Evolutionary conservation across 495 filamentous ascomycete genomes (phyloP).

Genomic region (Lentithecium fluviatile): DNA sequence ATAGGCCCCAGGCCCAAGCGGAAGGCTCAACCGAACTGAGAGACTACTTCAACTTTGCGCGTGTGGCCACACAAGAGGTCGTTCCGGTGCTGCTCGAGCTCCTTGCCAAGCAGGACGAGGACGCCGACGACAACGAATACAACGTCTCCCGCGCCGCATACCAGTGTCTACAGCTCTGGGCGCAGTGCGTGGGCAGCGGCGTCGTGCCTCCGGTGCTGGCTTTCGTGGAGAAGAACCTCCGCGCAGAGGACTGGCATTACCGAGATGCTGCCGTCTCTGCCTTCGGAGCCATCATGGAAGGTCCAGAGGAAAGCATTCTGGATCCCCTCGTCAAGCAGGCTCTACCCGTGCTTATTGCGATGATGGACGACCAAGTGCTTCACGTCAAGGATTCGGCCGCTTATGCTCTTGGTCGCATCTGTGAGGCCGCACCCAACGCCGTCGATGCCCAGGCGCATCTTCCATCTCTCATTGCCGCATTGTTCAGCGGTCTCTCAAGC

Average conservation of each 20-base stretch:
- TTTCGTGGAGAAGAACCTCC: constrained; percentile 90
- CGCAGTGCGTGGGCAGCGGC: constrained; percentile 78
- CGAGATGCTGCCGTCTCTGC: constrained; percentile 95
- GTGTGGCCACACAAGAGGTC: constrained; percentile 85
- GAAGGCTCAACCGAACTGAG: constrained; percentile 76
- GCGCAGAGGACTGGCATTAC: constrained; percentile 85
- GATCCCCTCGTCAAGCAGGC: constrained; percentile 94
- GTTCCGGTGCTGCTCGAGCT: constrained; percentile 85
- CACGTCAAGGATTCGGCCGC: constrained; percentile 97
- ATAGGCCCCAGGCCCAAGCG: constrained; percentile 48
- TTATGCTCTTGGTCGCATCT: constrained; percentile 93
- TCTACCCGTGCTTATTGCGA: constrained; percentile 80
- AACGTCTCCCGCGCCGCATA: constrained; percentile 94
- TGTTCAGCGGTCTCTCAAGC: constrained; percentile 88
- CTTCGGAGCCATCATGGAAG: constrained; percentile 99
- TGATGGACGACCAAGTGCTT: constrained; percentile 91
- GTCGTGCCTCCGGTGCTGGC: constrained; percentile 79
- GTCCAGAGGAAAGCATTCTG: constrained; percentile 82
- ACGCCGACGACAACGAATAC: constrained; percentile 94
- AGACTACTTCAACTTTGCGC: constrained; percentile 87
- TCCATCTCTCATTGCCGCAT: constrained; percentile 73
- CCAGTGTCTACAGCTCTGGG: constrained; percentile 92
- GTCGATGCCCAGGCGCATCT: constrained; percentile 83
- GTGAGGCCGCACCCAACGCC: constrained; percentile 81
- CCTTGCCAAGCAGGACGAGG: constrained; percentile 95